phyloP scores from a whole-genome alignment of 768 basidiomycete genomes.

The Phylloporus scabripes region DNA sequence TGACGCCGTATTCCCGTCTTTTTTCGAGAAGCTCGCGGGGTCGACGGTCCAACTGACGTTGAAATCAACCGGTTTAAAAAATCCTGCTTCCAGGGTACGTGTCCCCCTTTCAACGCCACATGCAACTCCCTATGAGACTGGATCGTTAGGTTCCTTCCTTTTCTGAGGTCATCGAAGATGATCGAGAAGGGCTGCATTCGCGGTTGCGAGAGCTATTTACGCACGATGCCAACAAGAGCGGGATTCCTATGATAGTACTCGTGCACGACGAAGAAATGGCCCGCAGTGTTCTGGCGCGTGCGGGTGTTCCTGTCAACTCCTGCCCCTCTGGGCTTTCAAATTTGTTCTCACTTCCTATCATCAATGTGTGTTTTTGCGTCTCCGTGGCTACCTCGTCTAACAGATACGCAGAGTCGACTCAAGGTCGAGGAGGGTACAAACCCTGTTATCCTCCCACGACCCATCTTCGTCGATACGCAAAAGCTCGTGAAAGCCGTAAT shows the following conservation, averaged over 20 bases:
- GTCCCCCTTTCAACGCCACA: background rate
- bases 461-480: conserved; percentile 40
- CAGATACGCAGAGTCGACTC: conserved; percentile 7
- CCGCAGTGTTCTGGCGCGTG: conserved; percentile 33
- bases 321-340: conserved; percentile 38
- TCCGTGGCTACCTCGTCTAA: background rate
- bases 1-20: conserved; percentile 29
- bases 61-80: conserved; percentile 6
- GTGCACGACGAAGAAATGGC: conserved; percentile 41
- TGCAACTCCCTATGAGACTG: background rate
- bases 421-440: background rate
- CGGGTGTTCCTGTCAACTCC: conserved; percentile 37
- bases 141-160: conserved; percentile 9
- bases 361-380: conserved; percentile 4
- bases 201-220: conserved; percentile 20
- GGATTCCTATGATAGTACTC: conserved; percentile 40
- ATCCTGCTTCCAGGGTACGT: conserved; percentile 16
- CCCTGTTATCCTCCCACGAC: conserved; percentile 12
- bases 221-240: conserved; percentile 14
- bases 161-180: conserved; percentile 15
- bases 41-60: conserved; percentile 19
- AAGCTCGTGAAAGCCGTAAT: conserved; percentile 37
- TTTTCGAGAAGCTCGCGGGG: conserved; percentile 16
- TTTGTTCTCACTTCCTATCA: conserved; percentile 9
- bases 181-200: conserved; percentile 8